Conservation (phyloP, 2,329 filamentous ascomycete genomes). For the Cyphellophora europaea region DNA sequence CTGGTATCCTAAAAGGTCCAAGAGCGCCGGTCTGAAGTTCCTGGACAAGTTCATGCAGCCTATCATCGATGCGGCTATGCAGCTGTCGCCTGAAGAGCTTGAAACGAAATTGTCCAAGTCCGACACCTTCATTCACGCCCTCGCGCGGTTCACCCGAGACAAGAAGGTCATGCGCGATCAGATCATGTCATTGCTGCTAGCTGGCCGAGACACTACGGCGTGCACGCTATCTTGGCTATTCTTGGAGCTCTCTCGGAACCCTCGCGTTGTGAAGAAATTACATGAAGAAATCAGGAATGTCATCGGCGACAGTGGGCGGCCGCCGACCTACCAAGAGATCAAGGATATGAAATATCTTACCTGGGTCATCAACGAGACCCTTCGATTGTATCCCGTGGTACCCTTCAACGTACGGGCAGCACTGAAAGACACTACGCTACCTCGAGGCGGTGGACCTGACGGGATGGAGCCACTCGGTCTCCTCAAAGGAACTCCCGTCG, state of each 20-base stretch:
- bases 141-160: constrained; percentile 67
- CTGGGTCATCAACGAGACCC: constrained; percentile 63
- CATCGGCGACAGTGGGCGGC: constrained; percentile 49
- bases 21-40: constrained; percentile 53
- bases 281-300: constrained; percentile 60
- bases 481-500: constrained; percentile 36
- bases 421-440: constrained; percentile 64
- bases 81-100: constrained; percentile 61
- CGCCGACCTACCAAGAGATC: constrained; percentile 63
- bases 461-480: constrained; percentile 36
- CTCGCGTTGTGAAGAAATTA: constrained; percentile 57
- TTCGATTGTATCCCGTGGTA: constrained; percentile 68
- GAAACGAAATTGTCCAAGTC: constrained; percentile 59
- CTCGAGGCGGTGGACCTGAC: constrained; percentile 49
- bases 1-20: constrained; percentile 56
- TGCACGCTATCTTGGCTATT: constrained; percentile 70
- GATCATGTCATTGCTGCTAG: constrained; percentile 70
- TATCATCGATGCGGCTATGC: constrained; percentile 67
- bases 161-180: constrained; percentile 66
- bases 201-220: constrained; percentile 76
- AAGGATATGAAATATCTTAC: constrained; percentile 79
- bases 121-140: constrained; percentile 78
- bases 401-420: constrained; percentile 71
- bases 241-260: constrained; percentile 70
- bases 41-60: constrained; percentile 69